phyloP scores from a whole-genome alignment of 352 stramenopile genomes.

The Pythium oligandrum region DNA sequence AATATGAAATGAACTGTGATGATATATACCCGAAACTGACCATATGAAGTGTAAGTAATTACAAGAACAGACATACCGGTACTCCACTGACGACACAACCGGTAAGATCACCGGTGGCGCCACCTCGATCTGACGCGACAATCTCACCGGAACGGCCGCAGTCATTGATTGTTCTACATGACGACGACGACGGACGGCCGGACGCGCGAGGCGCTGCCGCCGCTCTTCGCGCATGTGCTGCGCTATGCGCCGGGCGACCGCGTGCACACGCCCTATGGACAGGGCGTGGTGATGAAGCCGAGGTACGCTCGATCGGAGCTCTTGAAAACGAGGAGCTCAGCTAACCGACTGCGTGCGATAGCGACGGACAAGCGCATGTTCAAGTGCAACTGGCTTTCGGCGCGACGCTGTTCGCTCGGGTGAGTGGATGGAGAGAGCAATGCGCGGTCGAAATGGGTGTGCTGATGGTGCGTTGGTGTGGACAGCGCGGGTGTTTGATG shows the following conservation, averaged over 20 bases:
- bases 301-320: slow-evolving; percentile 13
- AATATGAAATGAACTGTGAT: no score
- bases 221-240: slow-evolving; percentile 65
- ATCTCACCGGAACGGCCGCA: no score
- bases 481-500: slow-evolving; percentile 44
- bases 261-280: slow-evolving; percentile 64
- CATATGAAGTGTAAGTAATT: no score
- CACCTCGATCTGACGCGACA: no score
- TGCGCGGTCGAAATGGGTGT: neutral
- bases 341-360: slow-evolving; percentile 4
- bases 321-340: no score
- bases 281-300: slow-evolving; percentile 34
- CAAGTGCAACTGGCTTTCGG: slow-evolving; percentile 43
- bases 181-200: neutral
- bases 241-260: slow-evolving; percentile 58
- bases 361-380: slow-evolving; percentile 47
- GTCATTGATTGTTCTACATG: neutral
- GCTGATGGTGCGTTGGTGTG: slow-evolving; percentile 2
- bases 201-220: slow-evolving; percentile 36
- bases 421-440: slow-evolving; percentile 11
- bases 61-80: no score
- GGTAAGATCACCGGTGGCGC: no score
- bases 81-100: no score
- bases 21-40: no score
- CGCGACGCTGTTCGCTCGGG: slow-evolving; percentile 51